These are phyloP conservation scores for Boletus subcaerulescens DNA, from an alignment of 768 basidiomycete genomes.

Conservation along the genomic window DNA sequence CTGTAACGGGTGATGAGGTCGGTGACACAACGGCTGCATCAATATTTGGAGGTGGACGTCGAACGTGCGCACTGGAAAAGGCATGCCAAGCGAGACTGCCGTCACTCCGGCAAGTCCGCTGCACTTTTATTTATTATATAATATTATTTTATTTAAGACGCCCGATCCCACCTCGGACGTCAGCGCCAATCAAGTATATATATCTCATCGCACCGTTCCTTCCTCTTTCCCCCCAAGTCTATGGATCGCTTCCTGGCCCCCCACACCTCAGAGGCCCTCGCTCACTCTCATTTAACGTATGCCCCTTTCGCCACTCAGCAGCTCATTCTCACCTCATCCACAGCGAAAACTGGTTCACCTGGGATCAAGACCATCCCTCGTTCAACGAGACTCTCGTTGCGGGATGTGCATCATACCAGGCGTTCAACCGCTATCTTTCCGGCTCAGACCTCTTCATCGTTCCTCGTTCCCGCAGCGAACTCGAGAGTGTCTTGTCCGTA, in stretches of 20 bases:
- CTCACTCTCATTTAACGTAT: constrained; percentile 66
- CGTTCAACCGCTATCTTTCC: constrained; percentile 68
- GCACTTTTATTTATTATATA: neutral
- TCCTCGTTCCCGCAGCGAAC: constrained; percentile 60
- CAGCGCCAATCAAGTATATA: constrained; percentile 15
- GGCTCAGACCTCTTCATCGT: constrained; percentile 71
- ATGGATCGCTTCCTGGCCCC: constrained; percentile 78
- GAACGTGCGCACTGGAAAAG: constrained; percentile 29
- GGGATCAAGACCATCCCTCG: constrained; percentile 69
- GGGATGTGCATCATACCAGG: constrained; percentile 76
- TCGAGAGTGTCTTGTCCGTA: constrained; percentile 70
- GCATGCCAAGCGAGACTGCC: constrained; percentile 1
- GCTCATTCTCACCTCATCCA: constrained; percentile 14
- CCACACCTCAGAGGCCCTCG: constrained; percentile 69
- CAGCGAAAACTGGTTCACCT: constrained; percentile 65
- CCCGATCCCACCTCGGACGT: neutral
- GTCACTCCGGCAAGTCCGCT: no score
- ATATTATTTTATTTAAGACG: constrained; percentile 6
- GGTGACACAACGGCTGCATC: no score
- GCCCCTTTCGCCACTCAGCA: constrained; percentile 18
- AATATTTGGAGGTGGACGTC: neutral
- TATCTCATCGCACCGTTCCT: neutral
- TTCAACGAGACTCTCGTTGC: constrained; percentile 74
- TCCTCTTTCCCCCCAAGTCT: neutral
- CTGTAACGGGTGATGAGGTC: no score